Evolutionary conservation across 805 yeast species (phyloP).

Genomic region (Barnettozyma wickerhamii): DNA sequence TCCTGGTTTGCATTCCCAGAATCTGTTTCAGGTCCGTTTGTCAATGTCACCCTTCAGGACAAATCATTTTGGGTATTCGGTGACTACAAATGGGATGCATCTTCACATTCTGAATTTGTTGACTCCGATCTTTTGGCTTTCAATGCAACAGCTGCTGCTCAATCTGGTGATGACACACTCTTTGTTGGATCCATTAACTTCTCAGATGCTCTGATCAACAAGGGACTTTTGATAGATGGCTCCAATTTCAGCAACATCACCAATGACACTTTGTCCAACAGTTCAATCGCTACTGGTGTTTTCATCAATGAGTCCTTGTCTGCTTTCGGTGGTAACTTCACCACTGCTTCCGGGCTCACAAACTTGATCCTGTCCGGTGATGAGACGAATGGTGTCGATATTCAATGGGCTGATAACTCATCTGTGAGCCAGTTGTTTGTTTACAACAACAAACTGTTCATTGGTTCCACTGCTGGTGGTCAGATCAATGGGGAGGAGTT

Average conservation of each 20-base stretch:
- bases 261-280: conserved; percentile 10
- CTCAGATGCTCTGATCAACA: conserved; percentile 17
- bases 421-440: conserved; percentile 18
- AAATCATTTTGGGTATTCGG: conserved; percentile 40
- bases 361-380: conserved; percentile 24
- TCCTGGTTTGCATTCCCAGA: conserved; percentile 43
- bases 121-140: conserved; percentile 26
- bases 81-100: conserved; percentile 37
- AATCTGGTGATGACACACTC: conserved; percentile 15
- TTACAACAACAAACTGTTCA: conserved; percentile 29
- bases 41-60: conserved; percentile 31
- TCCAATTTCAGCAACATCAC: conserved; percentile 20
- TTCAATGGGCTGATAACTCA: conserved; percentile 23
- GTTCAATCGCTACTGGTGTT: conserved; percentile 31
- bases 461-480: conserved; percentile 42
- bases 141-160: conserved; percentile 26
- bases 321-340: conserved; percentile 59
- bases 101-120: conserved; percentile 33
- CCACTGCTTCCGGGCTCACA: conserved; percentile 20
- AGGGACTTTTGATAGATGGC: conserved; percentile 14
- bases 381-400: conserved; percentile 25
- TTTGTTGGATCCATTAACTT: conserved; percentile 23
- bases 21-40: conserved; percentile 11
- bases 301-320: conserved; percentile 45
- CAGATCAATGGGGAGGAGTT: conserved; percentile 20